Evolutionary conservation across 306 rosid genomes (phyloP).

Genomic region (Sphenostylis stenocarpa): DNA sequence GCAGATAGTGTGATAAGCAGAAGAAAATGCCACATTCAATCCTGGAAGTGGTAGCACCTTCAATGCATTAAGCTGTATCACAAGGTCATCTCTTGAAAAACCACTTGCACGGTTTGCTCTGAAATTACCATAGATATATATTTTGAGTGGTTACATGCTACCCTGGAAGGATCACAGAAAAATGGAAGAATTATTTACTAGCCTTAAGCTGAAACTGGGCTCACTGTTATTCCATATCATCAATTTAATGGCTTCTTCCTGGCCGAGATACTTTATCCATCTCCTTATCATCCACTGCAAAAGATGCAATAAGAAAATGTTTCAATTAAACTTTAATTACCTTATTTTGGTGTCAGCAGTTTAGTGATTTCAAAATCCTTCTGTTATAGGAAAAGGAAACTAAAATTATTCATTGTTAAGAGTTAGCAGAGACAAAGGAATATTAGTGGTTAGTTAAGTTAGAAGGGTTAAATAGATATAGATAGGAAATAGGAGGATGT

Average conservation of each 20-base stretch:
- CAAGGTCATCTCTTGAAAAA: slow-evolving; percentile 73
- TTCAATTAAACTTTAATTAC: neutral
- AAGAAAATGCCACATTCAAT: slow-evolving; percentile 22
- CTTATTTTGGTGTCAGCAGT: neutral
- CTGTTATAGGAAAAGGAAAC: neutral
- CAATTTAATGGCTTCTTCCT: slow-evolving; percentile 76
- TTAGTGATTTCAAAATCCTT: neutral
- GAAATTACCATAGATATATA: slow-evolving; percentile 38
- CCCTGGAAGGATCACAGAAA: slow-evolving; percentile 1
- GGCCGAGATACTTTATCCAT: slow-evolving; percentile 80
- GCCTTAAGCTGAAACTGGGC: slow-evolving; percentile 88
- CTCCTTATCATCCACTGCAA: slow-evolving; percentile 90
- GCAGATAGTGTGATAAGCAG: slow-evolving; percentile 8
- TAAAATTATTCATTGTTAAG: neutral
- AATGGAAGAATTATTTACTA: slow-evolving; percentile 29
- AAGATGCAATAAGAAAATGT: slow-evolving; percentile 20
- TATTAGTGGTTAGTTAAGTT: neutral
- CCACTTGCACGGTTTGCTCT: slow-evolving; percentile 72
- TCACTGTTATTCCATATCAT: slow-evolving; percentile 87
- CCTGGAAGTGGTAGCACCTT: slow-evolving; percentile 50
- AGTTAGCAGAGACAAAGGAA: neutral
- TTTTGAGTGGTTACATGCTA: slow-evolving; percentile 20
- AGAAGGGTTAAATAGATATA: neutral
- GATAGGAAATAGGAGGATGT: neutral
- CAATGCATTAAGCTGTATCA: slow-evolving; percentile 56